Evolutionary conservation across 768 basidiomycete genomes (phyloP), one percentile per base, ranked within the genome.

Genomic region (Lactarius akahatsu): DNA sequence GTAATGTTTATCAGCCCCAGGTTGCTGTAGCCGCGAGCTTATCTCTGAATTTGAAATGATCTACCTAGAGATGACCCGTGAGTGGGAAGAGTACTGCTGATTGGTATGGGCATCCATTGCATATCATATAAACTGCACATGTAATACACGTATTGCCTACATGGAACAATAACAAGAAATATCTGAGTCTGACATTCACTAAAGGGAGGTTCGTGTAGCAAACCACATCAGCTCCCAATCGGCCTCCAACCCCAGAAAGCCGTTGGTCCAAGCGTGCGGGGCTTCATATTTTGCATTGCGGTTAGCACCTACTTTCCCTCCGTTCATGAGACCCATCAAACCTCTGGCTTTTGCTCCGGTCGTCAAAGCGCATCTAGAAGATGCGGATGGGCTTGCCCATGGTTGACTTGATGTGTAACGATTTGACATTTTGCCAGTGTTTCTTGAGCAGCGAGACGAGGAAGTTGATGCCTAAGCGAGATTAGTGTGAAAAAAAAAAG

Each of bases 351-450:
- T 57, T 68, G 13, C 50, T 65, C 26, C 20, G n/a, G 57, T 54
- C 67, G 57, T 72, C 41, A 54, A 64, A 57, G 32, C 41, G n/a
- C 71, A 61, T 71, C 83, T 83, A 98, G 89, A 90, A 98, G 70
- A 98, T 83, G 66, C 96, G 94, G 74, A 96, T 81, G 68, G 96
- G 94, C 82, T 96, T 97, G 85, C 96, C 96, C 97, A 98, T 99
- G 76, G 96, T 95, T 74, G 89, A 88, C 86, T 99, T 99, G 84
- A 99, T 89, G 85, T 98, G 94, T 71, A 98, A 84, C 61, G 94
- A 96, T 83, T 94, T 95, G 83, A 98, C 90, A 81, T 98, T 99
- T 80, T 98, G 97, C 95, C 95, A 94, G 83, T 96, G 92, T 87
- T 99, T 99, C 88, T 98, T 98, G 77, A 99, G 87, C 68, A 99